A percentile compares a stretch with the other conserved stretches of the same genome.
These are phyloP conservation scores for Vaccinium myrtillus DNA, from an alignment of 148 eudicot genomes.

Conservation along the genomic window DNA sequence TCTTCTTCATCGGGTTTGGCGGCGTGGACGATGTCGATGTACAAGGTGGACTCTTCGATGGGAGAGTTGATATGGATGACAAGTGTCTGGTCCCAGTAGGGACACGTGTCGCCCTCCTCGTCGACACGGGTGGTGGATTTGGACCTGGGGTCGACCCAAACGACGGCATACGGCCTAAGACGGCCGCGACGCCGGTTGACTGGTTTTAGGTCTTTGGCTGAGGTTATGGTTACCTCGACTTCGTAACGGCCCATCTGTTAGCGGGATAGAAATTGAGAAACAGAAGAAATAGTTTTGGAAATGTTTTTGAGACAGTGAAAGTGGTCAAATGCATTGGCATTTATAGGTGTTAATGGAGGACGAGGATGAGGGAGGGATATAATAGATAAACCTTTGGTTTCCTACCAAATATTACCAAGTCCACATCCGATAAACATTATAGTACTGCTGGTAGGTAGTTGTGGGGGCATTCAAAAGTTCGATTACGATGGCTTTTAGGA, in stretches of 20 bases:
- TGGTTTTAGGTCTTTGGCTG: slow-evolving; percentile 80
- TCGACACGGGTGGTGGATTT: slow-evolving; percentile 58
- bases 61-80: slow-evolving; percentile 58
- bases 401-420: background rate
- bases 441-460: too few species aligned
- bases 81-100: slow-evolving; percentile 64
- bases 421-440: background rate
- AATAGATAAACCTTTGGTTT: too few species aligned
- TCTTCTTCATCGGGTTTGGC: slow-evolving; percentile 38
- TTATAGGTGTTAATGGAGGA: background rate
- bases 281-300: too few species aligned
- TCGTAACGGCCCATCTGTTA: slow-evolving; percentile 56
- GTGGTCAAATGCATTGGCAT: background rate
- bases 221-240: slow-evolving; percentile 49
- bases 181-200: slow-evolving; percentile 86
- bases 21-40: slow-evolving; percentile 76
- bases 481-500: too few species aligned
- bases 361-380: too few species aligned
- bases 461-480: too few species aligned
- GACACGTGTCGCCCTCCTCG: slow-evolving; percentile 65
- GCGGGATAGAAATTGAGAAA: background rate
- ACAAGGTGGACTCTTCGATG: slow-evolving; percentile 54
- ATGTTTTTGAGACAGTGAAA: background rate
- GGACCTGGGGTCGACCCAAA: slow-evolving; percentile 66
- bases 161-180: slow-evolving; percentile 66